A percentile compares a stretch with the other conserved stretches of the same genome.
These are phyloP conservation scores for Sphaerosporella brunnea DNA, from an alignment of 495 filamentous ascomycete genomes.

Conservation along the genomic window DNA sequence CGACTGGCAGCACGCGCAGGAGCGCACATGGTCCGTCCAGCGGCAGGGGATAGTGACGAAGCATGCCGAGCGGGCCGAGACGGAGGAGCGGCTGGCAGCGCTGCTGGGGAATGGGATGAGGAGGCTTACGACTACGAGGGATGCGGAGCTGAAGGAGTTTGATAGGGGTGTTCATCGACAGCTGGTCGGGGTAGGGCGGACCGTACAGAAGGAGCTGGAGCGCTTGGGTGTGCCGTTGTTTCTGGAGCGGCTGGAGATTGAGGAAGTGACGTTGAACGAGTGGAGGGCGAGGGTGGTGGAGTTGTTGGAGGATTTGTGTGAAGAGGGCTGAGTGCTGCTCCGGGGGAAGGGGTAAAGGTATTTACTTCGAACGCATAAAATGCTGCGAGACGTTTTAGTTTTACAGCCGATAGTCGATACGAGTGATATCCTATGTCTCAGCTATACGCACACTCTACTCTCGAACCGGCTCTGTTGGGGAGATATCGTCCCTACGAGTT, in stretches of 20 bases:
- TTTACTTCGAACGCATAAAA: no score
- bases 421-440: no score
- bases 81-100: neutral
- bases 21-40: neutral
- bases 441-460: no score
- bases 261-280: neutral
- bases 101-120: neutral
- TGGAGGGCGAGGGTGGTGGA: constrained; percentile 2
- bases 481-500: no score
- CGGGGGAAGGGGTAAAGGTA: no score
- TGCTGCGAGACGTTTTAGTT: no score
- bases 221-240: constrained; percentile 1
- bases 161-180: neutral
- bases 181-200: neutral
- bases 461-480: no score
- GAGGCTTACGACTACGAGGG: neutral
- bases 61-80: constrained; percentile 3
- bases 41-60: neutral
- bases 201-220: neutral
- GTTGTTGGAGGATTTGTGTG: constrained; percentile 5
- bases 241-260: neutral
- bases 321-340: no score
- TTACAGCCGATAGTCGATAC: no score
- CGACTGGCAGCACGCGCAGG: constrained; percentile 4
- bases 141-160: constrained; percentile 1